Evolutionary conservation across 2,329 filamentous ascomycete genomes (phyloP), one percentile per base, ranked within the genome.

Genomic region (Chaetomiaceae sp.): DNA sequence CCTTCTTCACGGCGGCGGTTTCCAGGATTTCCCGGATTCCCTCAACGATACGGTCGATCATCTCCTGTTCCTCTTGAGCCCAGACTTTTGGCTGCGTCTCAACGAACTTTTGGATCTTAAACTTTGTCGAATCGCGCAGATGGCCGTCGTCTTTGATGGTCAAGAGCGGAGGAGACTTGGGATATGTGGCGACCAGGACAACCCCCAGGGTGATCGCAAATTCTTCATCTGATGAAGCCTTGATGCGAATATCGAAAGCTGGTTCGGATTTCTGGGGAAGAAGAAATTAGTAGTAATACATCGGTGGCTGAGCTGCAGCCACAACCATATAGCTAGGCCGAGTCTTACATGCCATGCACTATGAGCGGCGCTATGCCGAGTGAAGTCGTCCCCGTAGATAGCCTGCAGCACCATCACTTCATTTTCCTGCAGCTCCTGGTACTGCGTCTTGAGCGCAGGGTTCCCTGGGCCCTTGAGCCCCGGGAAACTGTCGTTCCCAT

Each of bases 361-460:
- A 55, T 84, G 81, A 54, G 80, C 80, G 46, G 81, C 80, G 64
- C 86, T 81, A 63, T 90, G 81, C 66, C 86, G 83, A 62, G 86
- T 78, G 65, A 90, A 96, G 66, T 96, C 91, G 55, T 95, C 89
- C 61, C 85, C 86, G 66, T 94, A 97, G 45, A 97, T 95, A 37
- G 92, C 88, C 64, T 87, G 80, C 54, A 97, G 77, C 40, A 85
- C 92, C 66, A 94, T 81, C 53, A 95, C 78, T 73, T 97, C 94
- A 66, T 96, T 88, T 64, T 87, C 78, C 72, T 97, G 94, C 30
- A 88, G 83, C 71, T 95, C 87, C 59, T 85, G 82, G 72, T 96
- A 95, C 65, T 90, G 75, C 14, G 79, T 78, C 61, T 74, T 80
- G 46, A 71, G 65, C 16, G 48, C 33, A 40, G 55, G 33, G 65